Conservation (phyloP, 208 protist species). For the Crithidia fasciculata region DNA sequence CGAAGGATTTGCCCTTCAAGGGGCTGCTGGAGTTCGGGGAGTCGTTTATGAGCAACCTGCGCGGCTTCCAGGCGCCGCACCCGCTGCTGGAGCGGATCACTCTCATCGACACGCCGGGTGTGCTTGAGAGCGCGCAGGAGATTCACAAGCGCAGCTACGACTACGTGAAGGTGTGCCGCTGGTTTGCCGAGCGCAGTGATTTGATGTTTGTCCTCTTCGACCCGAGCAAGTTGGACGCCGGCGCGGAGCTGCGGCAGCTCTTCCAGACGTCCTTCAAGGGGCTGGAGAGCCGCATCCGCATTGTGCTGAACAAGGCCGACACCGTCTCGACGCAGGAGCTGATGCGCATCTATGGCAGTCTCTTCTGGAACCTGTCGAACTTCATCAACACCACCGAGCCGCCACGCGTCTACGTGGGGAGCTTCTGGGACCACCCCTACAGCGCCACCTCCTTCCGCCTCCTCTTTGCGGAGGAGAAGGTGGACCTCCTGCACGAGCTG, state of each 20-base stretch:
- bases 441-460: slow-evolving; percentile 59
- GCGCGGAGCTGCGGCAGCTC: slow-evolving; percentile 67
- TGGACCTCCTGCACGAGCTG: slow-evolving; percentile 87
- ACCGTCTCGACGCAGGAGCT: slow-evolving; percentile 92
- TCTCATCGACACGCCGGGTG: slow-evolving; percentile 80
- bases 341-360: slow-evolving; percentile 95
- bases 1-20: slow-evolving; percentile 90
- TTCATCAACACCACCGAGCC: slow-evolving; percentile 94
- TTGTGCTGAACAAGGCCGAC: slow-evolving; percentile 97
- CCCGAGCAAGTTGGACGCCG: slow-evolving; percentile 75
- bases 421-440: slow-evolving; percentile 95
- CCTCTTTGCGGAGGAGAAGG: slow-evolving; percentile 82
- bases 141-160: slow-evolving; percentile 69
- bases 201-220: slow-evolving; percentile 87
- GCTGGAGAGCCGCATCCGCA: slow-evolving; percentile 92
- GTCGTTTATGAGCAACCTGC: slow-evolving; percentile 87
- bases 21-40: slow-evolving; percentile 87
- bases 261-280: slow-evolving; percentile 72
- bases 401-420: slow-evolving; percentile 95
- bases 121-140: slow-evolving; percentile 71
- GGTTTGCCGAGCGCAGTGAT: slow-evolving; percentile 82
- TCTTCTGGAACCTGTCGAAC: slow-evolving; percentile 96
- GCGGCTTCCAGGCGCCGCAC: slow-evolving; percentile 76
- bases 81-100: slow-evolving; percentile 86
- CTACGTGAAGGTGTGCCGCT: slow-evolving; percentile 72